Base-by-base conservation (phyloP, 257 asterid species). In the Solanum appendiculatum region DNA sequence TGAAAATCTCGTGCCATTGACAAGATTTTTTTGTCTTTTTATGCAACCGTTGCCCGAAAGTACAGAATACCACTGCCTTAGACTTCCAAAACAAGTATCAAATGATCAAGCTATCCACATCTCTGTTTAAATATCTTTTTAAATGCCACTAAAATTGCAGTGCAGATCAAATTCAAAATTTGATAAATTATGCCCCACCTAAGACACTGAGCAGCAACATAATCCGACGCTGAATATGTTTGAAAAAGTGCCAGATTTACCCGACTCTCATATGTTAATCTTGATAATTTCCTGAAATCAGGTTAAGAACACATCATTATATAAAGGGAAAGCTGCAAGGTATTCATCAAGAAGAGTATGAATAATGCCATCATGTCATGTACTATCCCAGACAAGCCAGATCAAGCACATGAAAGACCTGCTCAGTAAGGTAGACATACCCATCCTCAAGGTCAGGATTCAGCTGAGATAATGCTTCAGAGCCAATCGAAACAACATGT, bases 381-480 rank as follows among this genome's bases (percentile, higher is more conserved):
- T 7, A 54, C n/a, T 18, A 54, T 54, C 63, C n/a, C 0, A 54
- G 63, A 54, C 0, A 18, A 54, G 63, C n/a, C 63, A 54, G n/a
- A 18, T 54, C n/a, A 54, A 54, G 63, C 63, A 54, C 63, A 54
- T 54, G 63, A 18, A 54, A 54, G 63, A 54, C 63, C n/a, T 54
- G 60, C 60, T 54, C 60, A 18, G 60, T 54, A 54, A 54, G 60
- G 60, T 0, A 54, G 0, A 51, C 60, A 54, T 81, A 97, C 99
- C 99, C 98, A 90, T 94, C 98, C 90, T 95, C 98, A 90, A 74
- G 91, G 85, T 95, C 88, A 86, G 99, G 99, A 92, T 86, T 93
- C 93, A 97, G 68, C 56, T 92, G 90, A 85, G 90, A 88, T 78
- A 94, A 94, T 86, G 94, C 86, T 92, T 97, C 99, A 7, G 99